Base-by-base conservation (phyloP, 2,329 filamentous ascomycete genomes). In the Rhytidhysteron rufulum region DNA sequence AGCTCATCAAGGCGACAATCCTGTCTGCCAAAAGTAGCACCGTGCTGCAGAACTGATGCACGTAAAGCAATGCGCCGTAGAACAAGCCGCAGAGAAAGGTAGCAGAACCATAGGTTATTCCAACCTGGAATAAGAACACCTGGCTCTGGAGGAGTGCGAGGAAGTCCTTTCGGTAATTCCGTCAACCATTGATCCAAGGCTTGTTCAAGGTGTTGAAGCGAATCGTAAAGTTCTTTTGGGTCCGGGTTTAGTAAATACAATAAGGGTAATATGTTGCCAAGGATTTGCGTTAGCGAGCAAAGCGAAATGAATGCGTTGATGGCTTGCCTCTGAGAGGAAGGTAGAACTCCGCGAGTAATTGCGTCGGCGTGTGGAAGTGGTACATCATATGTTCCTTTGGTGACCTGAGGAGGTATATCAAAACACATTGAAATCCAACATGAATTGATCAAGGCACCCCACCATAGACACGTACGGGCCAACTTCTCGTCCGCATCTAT, bases 351-450 rank as follows among this genome's bases (percentile, higher is more conserved):
- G 42, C 37, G 71, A 45, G 62, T 49, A 5, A 51, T 71, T 31
- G 41, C 69, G 16, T 69, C 64, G 5, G 74, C 55, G 0, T 69
- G 71, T 4, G 77, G 76, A 31, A 76, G 53, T 13, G 76, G 75
- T 11, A 79, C 76, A 45, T 80, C 75, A 47, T 78, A 77, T 49
- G 78, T 75, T 18, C 69, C 69, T 42, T 71, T 72, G 3, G 68
- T 63, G 9, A 78, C 72, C 36, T 76, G 71, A 3, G 76, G 73
- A 16, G 76, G 76, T 3, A 74, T 71, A 4, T 75, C 76, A 49
- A 79, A 76, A 4, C 73, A 74, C 39, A 78, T 72, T 48, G 75
- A 77, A 39, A 74, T 69, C 74, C 76, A 80, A 30, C 74, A 69
- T 54, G 79, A 76, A 41, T 77, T 75, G 29, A 79, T 74, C 3